Percentiles rank a stretch among this genome's conserved stretches.
phyloP scores from a whole-genome alignment of 306 rosid species.

The Albizia julibrissin region DNA sequence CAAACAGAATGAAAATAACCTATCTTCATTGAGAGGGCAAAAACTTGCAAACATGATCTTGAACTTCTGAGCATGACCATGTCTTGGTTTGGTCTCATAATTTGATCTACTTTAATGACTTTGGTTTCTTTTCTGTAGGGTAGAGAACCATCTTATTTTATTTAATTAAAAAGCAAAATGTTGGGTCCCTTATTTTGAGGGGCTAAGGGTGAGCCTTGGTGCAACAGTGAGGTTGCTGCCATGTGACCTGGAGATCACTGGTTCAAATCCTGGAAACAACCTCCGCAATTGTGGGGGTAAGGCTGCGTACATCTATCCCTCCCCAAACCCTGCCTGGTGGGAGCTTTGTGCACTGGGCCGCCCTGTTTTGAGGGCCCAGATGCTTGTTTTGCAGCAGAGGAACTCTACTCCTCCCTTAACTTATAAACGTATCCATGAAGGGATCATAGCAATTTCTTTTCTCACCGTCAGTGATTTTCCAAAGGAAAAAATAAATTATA shows the following conservation, averaged over 20 bases:
- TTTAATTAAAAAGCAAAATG: neutral
- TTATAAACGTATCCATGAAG: neutral
- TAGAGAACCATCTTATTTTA: neutral
- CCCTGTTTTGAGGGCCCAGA: neutral
- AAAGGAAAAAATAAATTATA: neutral
- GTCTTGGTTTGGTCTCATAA: constrained; percentile 5
- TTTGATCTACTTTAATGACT: neutral
- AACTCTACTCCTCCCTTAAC: neutral
- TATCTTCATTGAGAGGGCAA: neutral
- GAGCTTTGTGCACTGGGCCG: too few relatives aligned
- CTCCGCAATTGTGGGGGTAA: too few relatives aligned
- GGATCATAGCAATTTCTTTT: neutral
- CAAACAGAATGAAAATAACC: neutral
- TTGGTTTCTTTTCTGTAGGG: neutral
- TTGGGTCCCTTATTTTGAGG: neutral
- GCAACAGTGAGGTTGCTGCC: too few relatives aligned
- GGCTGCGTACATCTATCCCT: too few relatives aligned
- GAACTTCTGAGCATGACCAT: neutral
- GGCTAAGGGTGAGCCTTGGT: too few relatives aligned
- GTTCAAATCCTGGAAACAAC: too few relatives aligned
- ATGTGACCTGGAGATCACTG: too few relatives aligned
- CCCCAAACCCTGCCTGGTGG: too few relatives aligned
- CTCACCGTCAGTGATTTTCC: neutral
- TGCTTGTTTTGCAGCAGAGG: neutral
- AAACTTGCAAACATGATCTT: constrained; percentile 8